These are phyloP conservation scores for Blastocystis sp. DNA, from an alignment of 352 stramenopile species.

Conservation along the genomic window DNA sequence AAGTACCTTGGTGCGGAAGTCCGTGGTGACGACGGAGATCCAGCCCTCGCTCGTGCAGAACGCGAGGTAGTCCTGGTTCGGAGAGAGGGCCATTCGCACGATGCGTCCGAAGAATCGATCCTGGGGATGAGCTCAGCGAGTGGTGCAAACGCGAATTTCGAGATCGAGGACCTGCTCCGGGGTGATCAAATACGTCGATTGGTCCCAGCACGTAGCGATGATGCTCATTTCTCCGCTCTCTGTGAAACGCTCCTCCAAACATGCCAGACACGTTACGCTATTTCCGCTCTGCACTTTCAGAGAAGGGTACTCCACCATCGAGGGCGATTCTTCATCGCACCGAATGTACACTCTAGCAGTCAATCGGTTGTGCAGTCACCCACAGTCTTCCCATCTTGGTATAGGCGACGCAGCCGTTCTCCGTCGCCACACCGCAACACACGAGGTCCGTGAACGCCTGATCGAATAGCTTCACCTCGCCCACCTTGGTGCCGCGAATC, in stretches of 20 bases:
- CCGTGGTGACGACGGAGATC: constrained; percentile 16
- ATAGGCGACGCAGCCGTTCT: constrained; percentile 33
- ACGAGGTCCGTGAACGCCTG: constrained; percentile 61
- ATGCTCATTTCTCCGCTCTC: constrained; percentile 21
- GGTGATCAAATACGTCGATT: constrained; percentile 5
- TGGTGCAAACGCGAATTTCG: background rate
- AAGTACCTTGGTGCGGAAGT: constrained; percentile 35
- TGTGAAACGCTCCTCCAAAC: constrained; percentile 40
- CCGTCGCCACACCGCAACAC: background rate
- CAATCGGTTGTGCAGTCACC: background rate
- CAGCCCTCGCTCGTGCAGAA: constrained; percentile 30
- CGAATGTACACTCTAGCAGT: constrained; percentile 25
- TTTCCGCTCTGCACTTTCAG: constrained; percentile 13
- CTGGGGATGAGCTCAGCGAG: background rate
- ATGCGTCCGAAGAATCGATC: constrained; percentile 25
- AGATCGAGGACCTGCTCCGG: background rate
- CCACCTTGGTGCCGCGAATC: background rate
- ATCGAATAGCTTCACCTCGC: constrained; percentile 50
- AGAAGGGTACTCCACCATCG: constrained; percentile 6
- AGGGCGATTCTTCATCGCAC: constrained; percentile 23
- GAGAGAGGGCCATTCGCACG: constrained; percentile 13
- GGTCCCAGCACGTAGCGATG: constrained; percentile 25
- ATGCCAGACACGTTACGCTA: constrained; percentile 5
- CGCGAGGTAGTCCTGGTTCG: constrained; percentile 13
- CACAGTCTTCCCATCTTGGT: constrained; percentile 48